Base-by-base conservation (phyloP, 331 rosid species). In the Erythrophleum ivorense region DNA sequence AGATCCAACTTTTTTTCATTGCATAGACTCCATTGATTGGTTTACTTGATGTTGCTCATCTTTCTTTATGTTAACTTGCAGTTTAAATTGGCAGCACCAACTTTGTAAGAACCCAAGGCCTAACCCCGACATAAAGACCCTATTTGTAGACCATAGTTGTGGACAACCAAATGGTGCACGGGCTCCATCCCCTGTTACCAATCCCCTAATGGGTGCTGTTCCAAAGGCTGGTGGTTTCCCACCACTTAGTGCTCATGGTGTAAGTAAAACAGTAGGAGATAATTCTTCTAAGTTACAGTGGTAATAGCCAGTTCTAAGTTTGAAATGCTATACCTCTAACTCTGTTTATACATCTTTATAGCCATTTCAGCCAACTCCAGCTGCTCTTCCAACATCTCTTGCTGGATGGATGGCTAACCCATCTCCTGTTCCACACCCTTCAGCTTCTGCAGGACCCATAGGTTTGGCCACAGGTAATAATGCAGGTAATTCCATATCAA, bases 71-170 rank as follows among this genome's bases (percentile, higher is more conserved):
- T 84, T 77, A 85, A 74, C 67, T 82, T 87, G 91, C 95, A 96
- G 99, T 86, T 90, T 96, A 84, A 96, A 96, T 80, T 96, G 99
- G 99, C 99, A 96, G 87, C 99, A 96, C 88, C 99, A 96, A 83
- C 99, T 96, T 81, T 96, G 99, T 86, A 96, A 96, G 95, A 96
- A 89, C 78, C 99, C 99, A 36, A 91, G 98, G 89, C 80, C 99
- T 60, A 96, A 96, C 70, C 99, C 99, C 82, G 99, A 96, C 89
- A 96, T 96, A 77, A 96, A 96, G 92, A 96, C 99, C 84, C 91
- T 96, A 78, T 96, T 96, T 79, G 94, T 94, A 31, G 99, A 96
- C 89, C 99, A 96, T 86, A 92, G 93, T 82, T 96, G 99, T 60
- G 98, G 97, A 84, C 98, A 94, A 81, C 98, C 98, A 1, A 92